These are phyloP conservation scores for Trichoderma oligosporum DNA, from an alignment of 2,329 filamentous ascomycete genomes.

Conservation along the genomic window DNA sequence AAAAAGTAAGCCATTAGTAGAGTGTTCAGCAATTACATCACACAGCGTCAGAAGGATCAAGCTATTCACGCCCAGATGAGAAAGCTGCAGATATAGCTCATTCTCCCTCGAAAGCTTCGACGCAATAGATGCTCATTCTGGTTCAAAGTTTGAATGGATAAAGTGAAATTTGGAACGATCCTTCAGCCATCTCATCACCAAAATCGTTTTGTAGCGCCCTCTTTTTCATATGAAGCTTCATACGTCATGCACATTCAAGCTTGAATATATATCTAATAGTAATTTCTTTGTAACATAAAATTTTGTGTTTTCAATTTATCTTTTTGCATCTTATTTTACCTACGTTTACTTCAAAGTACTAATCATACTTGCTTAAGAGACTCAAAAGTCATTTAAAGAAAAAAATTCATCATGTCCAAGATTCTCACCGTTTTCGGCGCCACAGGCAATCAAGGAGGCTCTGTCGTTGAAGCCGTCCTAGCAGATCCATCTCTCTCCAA, in stretches of 20 bases:
- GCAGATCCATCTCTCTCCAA: conserved; percentile 43
- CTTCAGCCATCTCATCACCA: conserved; percentile 5
- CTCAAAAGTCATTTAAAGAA: too few species aligned
- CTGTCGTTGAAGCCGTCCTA: conserved; percentile 44
- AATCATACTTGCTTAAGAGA: too few species aligned
- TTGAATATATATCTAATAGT: background rate
- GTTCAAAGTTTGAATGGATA: too few species aligned
- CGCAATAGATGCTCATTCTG: too few species aligned
- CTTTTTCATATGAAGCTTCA: background rate
- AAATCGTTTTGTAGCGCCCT: background rate
- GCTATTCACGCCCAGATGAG: too few species aligned
- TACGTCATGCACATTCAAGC: conserved; percentile 5
- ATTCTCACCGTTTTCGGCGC: conserved; percentile 45
- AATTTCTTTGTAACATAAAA: too few species aligned
- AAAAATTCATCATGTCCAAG: conserved; percentile 33
- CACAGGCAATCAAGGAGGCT: conserved; percentile 48
- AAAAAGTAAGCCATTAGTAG: too few species aligned
- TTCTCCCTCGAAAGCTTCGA: too few species aligned
- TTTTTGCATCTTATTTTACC: too few species aligned
- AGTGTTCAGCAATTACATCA: conserved; percentile 16
- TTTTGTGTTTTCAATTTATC: background rate
- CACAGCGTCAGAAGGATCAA: background rate
- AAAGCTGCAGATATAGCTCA: too few species aligned
- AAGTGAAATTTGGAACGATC: too few species aligned
- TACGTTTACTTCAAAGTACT: too few species aligned